phyloP scores from a whole-genome alignment of 305 asterid species.

The Striga hermonthica region DNA sequence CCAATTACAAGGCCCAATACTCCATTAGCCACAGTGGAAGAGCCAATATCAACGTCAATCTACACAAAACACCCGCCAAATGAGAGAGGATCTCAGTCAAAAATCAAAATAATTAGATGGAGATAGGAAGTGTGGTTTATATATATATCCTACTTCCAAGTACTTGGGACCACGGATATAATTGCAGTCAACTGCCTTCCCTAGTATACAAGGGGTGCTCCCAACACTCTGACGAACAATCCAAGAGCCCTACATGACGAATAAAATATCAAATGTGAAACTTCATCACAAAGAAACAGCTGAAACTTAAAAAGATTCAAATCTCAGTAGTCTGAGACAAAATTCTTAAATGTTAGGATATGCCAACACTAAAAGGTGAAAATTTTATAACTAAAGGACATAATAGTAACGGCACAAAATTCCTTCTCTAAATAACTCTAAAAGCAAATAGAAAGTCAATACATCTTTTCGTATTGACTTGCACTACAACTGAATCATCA shows the following conservation, averaged over 20 bases:
- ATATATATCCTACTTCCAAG: constrained; percentile 60
- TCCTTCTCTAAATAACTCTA: neutral
- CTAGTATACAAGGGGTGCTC: constrained; percentile 89
- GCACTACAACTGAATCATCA: too few species aligned
- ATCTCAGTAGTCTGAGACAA: neutral
- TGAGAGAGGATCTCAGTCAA: neutral
- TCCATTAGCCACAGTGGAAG: constrained; percentile 1
- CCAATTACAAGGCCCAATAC: constrained; percentile 6
- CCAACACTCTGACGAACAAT: constrained; percentile 99
- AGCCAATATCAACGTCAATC: constrained; percentile 7
- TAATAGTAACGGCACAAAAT: neutral
- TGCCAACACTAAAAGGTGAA: neutral
- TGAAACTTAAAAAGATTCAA: neutral
- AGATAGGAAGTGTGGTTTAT: too few species aligned
- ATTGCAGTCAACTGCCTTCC: constrained; percentile 97
- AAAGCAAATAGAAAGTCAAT: too few species aligned
- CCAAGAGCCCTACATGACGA: constrained; percentile 79
- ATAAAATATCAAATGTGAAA: neutral
- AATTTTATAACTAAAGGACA: neutral
- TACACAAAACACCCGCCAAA: neutral
- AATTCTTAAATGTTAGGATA: neutral
- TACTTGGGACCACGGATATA: constrained; percentile 73
- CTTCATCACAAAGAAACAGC: neutral
- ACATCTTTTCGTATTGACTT: too few species aligned
- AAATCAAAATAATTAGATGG: neutral